Base-by-base conservation (phyloP, 306 rosid species). In the Gastrolobium villosum region DNA sequence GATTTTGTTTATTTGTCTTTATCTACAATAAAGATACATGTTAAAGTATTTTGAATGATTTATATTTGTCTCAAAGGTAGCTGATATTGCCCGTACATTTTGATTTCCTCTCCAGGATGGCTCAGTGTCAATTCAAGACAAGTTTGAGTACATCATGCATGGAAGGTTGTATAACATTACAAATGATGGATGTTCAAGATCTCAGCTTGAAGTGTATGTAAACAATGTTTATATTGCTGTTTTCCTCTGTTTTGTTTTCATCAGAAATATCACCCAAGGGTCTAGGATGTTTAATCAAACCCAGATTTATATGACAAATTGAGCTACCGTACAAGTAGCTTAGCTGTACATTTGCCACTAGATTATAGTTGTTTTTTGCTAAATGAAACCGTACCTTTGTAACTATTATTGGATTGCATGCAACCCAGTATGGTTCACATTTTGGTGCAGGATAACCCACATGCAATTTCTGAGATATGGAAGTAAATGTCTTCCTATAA, bases 71-170 rank as follows among this genome's bases (percentile, higher is more conserved):
- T 46, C 8, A 34, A 39, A 59, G 72, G 36, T 31, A 56, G 52
- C 50, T 14, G 34, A 45, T 45, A 54, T 81, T 80, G 48, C 34
- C 65, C 61, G 50, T 68, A 48, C 37, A 56, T 20, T 82, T 66
- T 75, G 63, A 45, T 74, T 57, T 77, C 61, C 32, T 74, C 77
- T 87, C 43, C 91, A 92, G 97, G 90, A 80, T 71, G 94, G 95
- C 74, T 32, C 84, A 82, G 86, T 87, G 80, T 85, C 98, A 7
- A 87, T 92, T 65, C 91, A 90, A 35, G 97, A 92, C 77, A 92
- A 95, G 81, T 95, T 95, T 86, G 98, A 95, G 53, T 91, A 95
- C 76, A 84, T 95, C 72, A 95, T 95, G 99, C 90, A 89, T 73
- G 97, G 99, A 37, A 82, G 86, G 77, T 67, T 92, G 28, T 95